phyloP scores from a whole-genome alignment of 441 rosid genomes.

The Viola pubescens region DNA sequence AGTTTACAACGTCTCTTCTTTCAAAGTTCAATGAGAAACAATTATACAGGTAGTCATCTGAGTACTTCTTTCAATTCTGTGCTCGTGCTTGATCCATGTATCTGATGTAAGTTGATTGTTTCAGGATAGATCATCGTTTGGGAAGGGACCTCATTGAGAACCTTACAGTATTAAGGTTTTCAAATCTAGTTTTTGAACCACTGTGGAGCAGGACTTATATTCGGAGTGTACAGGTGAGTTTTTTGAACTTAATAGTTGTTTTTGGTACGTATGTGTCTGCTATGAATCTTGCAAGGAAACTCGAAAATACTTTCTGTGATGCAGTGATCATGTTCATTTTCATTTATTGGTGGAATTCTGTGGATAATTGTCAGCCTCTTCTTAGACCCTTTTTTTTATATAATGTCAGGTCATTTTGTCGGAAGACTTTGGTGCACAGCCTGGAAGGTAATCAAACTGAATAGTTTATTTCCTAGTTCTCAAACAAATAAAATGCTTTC shows the following conservation, averaged over 20 bases:
- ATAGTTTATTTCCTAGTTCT: slow-evolving; percentile 4
- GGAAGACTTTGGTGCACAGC: slow-evolving; percentile 39
- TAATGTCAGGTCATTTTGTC: slow-evolving; percentile 55
- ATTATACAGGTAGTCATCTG: slow-evolving; percentile 50
- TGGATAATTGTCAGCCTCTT: too few relatives aligned
- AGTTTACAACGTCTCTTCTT: slow-evolving; percentile 50
- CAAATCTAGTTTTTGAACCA: slow-evolving; percentile 79
- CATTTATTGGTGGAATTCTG: too few relatives aligned
- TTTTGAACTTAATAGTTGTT: slow-evolving; percentile 3
- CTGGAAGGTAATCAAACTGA: slow-evolving; percentile 35
- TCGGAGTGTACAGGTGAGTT: slow-evolving; percentile 54
- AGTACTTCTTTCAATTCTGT: neutral
- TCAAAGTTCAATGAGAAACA: slow-evolving; percentile 63
- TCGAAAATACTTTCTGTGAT: neutral
- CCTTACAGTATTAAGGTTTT: slow-evolving; percentile 69
- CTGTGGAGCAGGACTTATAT: slow-evolving; percentile 71
- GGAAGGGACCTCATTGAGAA: slow-evolving; percentile 81
- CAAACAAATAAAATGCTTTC: slow-evolving; percentile 5
- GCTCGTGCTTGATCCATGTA: neutral
- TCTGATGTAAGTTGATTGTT: slow-evolving; percentile 12
- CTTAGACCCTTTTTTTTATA: slow-evolving; percentile 8
- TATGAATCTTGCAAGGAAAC: too few relatives aligned
- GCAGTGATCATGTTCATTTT: neutral
- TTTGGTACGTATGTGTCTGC: neutral
- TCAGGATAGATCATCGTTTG: slow-evolving; percentile 76